Base-by-base conservation (phyloP, 768 basidiomycete species). In the Lactarius deliciosus region DNA sequence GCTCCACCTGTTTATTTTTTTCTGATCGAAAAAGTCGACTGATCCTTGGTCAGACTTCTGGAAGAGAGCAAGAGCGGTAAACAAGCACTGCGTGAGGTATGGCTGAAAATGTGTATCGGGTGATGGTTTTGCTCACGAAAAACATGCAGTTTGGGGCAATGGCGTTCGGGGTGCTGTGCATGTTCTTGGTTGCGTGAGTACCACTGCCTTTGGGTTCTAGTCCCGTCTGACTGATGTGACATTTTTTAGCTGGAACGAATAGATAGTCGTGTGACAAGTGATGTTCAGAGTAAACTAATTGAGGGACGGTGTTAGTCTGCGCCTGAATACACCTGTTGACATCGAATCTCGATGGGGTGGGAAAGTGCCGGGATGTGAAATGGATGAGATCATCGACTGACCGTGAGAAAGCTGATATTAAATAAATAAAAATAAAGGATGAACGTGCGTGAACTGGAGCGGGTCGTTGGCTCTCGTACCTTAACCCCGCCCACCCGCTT, bases 181-280 rank as follows among this genome's bases (percentile, higher is more conserved):
- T 96, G 94, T 89, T 93, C 76, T 76, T 91, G 74, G 92, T 94
- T 75, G 92, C 92, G 90, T 94, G 83, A 86, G 91, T 85, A 70
- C 60, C 36, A 73, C 60, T n/a, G 62, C 45, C 8, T 34, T 57
- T 8, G 55, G 50, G 53, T 20, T 68, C 59, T 68, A 20, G 56
- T 50, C 40, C 69, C n/a, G 20, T 53, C 57, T 60, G 50, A 58
- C 69, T 69, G 63, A 69, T 61, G 62, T 50, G 63, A 64, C 66
- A 59, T 69, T 68, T 59, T 58, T 75, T 91, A 90, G 71, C 62
- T 91, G 90, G 90, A 91, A 92, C 75, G 90, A 92, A 78, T 91
- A 84, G 63, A 34, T 69, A 63, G 67, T 64, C 61, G 62, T 66
- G 68, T 65, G 68, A 72, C 62, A 45, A 60, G 68, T 53, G 66